Evolutionary conservation across 2,329 filamentous ascomycete genomes (phyloP).

Genomic region (Eutypa lata): DNA sequence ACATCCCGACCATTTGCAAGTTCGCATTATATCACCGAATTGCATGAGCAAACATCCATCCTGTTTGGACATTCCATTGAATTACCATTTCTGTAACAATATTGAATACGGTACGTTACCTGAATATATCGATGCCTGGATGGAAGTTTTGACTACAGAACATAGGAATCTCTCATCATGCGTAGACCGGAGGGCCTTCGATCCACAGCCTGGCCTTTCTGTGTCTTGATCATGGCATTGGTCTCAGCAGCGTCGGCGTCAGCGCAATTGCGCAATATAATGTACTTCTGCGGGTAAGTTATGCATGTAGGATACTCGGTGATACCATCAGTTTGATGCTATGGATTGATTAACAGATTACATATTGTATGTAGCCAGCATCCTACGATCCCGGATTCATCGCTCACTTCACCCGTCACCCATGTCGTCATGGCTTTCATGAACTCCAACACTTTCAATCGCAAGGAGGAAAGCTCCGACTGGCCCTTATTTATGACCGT

Average conservation of each 20-base stretch:
- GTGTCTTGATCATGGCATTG: not conserved
- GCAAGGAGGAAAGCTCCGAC: conserved; percentile 38
- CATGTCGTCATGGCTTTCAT: conserved; percentile 53
- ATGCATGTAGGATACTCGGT: too few relatives aligned
- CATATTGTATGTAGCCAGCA: conserved; percentile 7
- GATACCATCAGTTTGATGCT: not conserved
- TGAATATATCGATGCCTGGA: too few relatives aligned
- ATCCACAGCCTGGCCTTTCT: not conserved
- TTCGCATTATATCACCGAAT: too few relatives aligned
- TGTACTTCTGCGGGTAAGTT: conserved; percentile 13
- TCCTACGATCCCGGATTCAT: conserved; percentile 11
- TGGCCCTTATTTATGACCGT: conserved; percentile 47
- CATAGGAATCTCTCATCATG: not conserved
- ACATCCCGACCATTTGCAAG: too few relatives aligned
- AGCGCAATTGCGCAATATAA: conserved; percentile 9
- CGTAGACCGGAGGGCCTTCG: not conserved
- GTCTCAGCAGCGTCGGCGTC: not conserved
- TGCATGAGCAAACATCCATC: too few relatives aligned
- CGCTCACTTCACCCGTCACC: conserved; percentile 39
- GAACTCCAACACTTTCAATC: conserved; percentile 42
- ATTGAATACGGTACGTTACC: too few relatives aligned
- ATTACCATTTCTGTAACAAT: too few relatives aligned
- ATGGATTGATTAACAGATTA: not conserved
- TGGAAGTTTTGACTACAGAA: too few relatives aligned
- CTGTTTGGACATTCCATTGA: too few relatives aligned